Conservation (phyloP, 192 early-diverging fungal species). For the Podila epicladia region DNA sequence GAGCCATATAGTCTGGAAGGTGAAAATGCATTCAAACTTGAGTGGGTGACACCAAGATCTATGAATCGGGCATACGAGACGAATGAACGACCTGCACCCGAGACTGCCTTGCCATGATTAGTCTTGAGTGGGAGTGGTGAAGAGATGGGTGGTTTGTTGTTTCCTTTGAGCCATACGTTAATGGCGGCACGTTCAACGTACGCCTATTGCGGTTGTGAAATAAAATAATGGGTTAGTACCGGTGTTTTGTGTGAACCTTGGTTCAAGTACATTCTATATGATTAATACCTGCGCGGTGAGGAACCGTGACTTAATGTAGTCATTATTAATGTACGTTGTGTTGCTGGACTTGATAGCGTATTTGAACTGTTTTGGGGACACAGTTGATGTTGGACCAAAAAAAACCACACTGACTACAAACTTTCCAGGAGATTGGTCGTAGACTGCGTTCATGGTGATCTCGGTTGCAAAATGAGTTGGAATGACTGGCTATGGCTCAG, state of each 20-base stretch:
- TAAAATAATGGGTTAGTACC: background rate
- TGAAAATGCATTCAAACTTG: too few species aligned
- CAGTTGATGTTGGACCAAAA: background rate
- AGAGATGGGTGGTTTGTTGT: background rate
- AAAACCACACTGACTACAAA: background rate
- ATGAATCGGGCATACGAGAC: too few species aligned
- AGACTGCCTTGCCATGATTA: too few species aligned
- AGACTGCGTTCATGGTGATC: background rate
- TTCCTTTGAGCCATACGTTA: background rate
- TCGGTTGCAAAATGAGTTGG: background rate
- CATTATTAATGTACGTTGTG: background rate
- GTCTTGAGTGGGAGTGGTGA: background rate
- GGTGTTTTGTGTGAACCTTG: background rate
- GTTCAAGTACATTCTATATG: background rate
- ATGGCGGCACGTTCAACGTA: background rate
- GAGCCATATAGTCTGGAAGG: too few species aligned
- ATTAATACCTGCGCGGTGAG: background rate
- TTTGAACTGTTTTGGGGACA: background rate
- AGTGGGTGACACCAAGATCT: too few species aligned
- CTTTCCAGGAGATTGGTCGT: background rate
- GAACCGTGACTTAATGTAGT: background rate
- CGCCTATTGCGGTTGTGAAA: background rate
- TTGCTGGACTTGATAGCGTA: background rate
- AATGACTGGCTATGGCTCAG: background rate
- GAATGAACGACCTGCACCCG: too few species aligned